Conservation (phyloP, 2,329 filamentous ascomycete species). For the Echinosphaeria canescens region DNA sequence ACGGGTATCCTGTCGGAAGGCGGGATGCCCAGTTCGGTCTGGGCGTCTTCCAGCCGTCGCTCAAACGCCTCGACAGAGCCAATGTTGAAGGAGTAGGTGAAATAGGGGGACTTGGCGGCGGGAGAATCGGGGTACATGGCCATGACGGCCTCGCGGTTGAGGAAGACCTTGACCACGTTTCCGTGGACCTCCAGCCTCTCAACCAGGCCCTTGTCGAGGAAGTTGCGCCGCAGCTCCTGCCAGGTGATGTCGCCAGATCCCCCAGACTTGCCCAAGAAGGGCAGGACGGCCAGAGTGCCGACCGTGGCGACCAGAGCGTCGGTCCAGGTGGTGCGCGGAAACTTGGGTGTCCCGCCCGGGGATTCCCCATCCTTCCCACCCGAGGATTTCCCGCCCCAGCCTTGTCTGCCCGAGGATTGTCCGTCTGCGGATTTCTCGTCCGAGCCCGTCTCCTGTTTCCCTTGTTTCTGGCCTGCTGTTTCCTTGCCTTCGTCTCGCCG, state of each 20-base stretch:
- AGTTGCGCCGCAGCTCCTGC: constrained; percentile 88
- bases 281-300: constrained; percentile 21
- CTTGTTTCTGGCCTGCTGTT: too few relatives aligned
- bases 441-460: too few relatives aligned
- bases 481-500: too few relatives aligned
- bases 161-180: constrained; percentile 50
- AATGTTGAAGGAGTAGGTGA: constrained; percentile 87
- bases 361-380: too few relatives aligned
- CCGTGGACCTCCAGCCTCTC: constrained; percentile 75
- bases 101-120: constrained; percentile 41
- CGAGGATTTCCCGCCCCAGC: too few relatives aligned
- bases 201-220: constrained; percentile 88
- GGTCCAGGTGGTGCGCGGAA: too few relatives aligned
- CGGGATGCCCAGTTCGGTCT: constrained; percentile 72
- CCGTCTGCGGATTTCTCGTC: too few relatives aligned
- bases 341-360: constrained; percentile 1
- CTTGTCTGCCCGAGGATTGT: too few relatives aligned
- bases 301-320: too few relatives aligned
- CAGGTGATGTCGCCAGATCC: constrained; percentile 66
- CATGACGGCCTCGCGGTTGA: constrained; percentile 54
- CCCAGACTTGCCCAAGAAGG: constrained; percentile 17
- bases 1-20: constrained; percentile 80
- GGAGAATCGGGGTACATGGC: constrained; percentile 52
- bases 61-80: constrained; percentile 91
- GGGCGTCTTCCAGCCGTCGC: constrained; percentile 67